These are phyloP conservation scores for Mycena maculata DNA, from an alignment of 768 basidiomycete species.

Conservation along the genomic window DNA sequence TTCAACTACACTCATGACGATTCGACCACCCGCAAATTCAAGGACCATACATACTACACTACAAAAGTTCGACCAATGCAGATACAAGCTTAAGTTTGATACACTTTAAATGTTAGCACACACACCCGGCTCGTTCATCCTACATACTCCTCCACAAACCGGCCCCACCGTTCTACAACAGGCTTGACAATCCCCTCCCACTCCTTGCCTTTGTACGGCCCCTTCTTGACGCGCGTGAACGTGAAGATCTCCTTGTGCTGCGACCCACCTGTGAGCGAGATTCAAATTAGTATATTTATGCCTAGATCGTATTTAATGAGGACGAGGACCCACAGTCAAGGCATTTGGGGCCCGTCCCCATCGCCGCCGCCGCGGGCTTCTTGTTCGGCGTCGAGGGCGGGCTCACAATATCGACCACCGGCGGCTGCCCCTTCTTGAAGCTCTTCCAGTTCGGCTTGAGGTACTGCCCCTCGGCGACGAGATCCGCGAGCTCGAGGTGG, in stretches of 20 bases:
- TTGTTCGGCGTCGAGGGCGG: slow-evolving; percentile 38
- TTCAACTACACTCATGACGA: no score
- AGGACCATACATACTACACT: no score
- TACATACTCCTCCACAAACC: slow-evolving; percentile 64
- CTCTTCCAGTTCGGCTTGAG: slow-evolving; percentile 63
- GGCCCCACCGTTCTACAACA: slow-evolving; percentile 83
- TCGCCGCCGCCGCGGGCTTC: slow-evolving; percentile 35
- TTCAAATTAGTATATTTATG: slow-evolving; percentile 6
- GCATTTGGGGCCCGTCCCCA: slow-evolving; percentile 48
- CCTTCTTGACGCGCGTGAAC: slow-evolving; percentile 66
- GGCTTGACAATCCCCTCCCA: slow-evolving; percentile 82
- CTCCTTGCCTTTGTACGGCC: slow-evolving; percentile 70
- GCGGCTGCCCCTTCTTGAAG: slow-evolving; percentile 41
- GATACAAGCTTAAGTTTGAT: slow-evolving; percentile 13
- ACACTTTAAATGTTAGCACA: slow-evolving; percentile 8
- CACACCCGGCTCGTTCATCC: no score
- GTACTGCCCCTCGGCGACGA: slow-evolving; percentile 69
- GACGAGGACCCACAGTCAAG: slow-evolving; percentile 44
- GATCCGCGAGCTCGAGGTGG: slow-evolving; percentile 83
- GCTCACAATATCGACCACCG: slow-evolving; percentile 31
- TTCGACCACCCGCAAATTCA: no score
- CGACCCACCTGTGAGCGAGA: slow-evolving; percentile 61
- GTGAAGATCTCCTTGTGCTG: slow-evolving; percentile 85
- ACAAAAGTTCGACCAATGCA: slow-evolving; percentile 1
- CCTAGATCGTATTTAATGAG: no score